Conservation (phyloP, 192 early-diverging fungal species). For the Coemansia sp. region DNA sequence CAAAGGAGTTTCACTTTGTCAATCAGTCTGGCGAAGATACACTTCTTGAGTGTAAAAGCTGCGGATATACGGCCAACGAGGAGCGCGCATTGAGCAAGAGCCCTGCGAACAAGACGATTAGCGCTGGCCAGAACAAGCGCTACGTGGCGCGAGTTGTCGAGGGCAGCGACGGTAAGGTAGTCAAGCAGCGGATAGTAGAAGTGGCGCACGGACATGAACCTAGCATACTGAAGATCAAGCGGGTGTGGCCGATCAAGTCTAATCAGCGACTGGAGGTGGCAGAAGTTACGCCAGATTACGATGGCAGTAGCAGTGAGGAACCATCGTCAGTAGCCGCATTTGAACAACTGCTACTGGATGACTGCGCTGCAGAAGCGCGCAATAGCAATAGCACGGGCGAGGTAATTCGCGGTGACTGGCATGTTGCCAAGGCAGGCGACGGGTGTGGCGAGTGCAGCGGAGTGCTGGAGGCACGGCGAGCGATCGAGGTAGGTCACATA, state of each 20-base stretch:
- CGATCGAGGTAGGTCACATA: conserved; percentile 88
- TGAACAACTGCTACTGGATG: conserved; percentile 1
- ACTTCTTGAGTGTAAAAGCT: conserved; percentile 68
- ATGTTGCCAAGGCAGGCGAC: conserved; percentile 37
- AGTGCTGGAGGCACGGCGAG: conserved; percentile 25
- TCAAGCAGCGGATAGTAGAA: conserved; percentile 10
- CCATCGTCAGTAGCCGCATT: neutral
- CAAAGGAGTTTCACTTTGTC: conserved; percentile 89
- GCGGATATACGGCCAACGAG: conserved; percentile 84
- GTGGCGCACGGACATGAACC: conserved; percentile 27
- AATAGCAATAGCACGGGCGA: neutral
- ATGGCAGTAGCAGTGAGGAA: neutral
- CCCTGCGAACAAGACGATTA: neutral
- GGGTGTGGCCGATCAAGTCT: conserved; percentile 16
- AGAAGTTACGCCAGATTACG: neutral
- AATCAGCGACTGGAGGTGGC: conserved; percentile 16
- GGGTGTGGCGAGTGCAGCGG: conserved; percentile 21
- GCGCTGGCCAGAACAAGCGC: neutral
- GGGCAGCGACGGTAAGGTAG: neutral
- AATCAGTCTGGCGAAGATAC: conserved; percentile 81
- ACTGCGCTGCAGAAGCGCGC: neutral
- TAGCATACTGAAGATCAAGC: conserved; percentile 37
- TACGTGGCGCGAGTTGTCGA: conserved; percentile 6
- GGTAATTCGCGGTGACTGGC: conserved; percentile 36
- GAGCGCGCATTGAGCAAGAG: conserved; percentile 62